These are phyloP conservation scores for Hygrophorus pudorinus DNA, from an alignment of 768 basidiomycete species.

Conservation along the genomic window DNA sequence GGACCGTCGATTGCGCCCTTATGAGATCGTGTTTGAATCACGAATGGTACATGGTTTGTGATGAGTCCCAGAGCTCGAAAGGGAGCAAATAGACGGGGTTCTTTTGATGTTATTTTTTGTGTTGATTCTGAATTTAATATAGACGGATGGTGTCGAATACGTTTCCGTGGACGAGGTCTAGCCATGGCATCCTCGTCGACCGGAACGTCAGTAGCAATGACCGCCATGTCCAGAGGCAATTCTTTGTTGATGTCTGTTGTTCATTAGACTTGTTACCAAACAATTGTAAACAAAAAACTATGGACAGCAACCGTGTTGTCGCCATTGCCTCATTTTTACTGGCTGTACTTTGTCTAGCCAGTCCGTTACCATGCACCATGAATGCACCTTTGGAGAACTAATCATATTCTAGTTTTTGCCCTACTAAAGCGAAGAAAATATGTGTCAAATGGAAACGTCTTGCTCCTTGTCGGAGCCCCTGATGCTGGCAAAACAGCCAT, in stretches of 20 bases:
- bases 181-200: constrained; percentile 11
- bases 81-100: constrained; percentile 70
- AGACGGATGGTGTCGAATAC: constrained; percentile 28
- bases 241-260: too few species aligned
- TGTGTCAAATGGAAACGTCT: constrained; percentile 39
- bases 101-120: constrained; percentile 16
- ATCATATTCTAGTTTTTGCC: constrained; percentile 28
- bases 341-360: constrained; percentile 31
- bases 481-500: constrained; percentile 81
- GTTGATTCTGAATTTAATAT: neutral
- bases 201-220: too few species aligned
- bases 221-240: too few species aligned
- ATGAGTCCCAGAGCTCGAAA: constrained; percentile 94
- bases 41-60: constrained; percentile 85
- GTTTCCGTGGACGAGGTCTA: constrained; percentile 41
- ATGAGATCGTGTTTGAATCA: constrained; percentile 72
- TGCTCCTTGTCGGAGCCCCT: constrained; percentile 68
- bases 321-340: constrained; percentile 32
- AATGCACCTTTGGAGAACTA: neutral
- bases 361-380: constrained; percentile 22
- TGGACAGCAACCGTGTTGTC: neutral
- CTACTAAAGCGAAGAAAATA: constrained; percentile 35
- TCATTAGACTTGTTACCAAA: too few species aligned
- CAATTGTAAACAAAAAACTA: too few species aligned
- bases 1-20: constrained; percentile 84